phyloP scores from a whole-genome alignment of 768 basidiomycete species.

The Strobilomyces echinocephalus region DNA sequence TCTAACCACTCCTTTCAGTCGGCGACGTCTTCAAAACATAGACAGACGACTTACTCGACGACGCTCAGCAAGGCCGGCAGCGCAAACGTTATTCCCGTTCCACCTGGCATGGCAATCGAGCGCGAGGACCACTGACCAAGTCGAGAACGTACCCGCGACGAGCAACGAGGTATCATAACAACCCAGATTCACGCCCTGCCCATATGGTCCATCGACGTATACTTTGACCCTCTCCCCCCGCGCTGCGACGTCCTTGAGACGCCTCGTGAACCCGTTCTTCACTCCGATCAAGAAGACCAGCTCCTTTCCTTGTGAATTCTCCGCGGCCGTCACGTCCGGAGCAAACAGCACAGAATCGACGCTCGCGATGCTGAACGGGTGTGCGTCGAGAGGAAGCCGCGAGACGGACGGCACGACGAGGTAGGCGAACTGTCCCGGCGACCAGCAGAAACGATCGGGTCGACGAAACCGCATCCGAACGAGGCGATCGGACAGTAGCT shows the following conservation, averaged over 20 bases:
- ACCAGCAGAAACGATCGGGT: slow-evolving; percentile 44
- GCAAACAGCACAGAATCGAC: slow-evolving; percentile 22
- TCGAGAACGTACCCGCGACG: slow-evolving; percentile 38
- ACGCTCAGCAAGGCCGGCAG: slow-evolving; percentile 42
- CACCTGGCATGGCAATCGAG: slow-evolving; percentile 30
- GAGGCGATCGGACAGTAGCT: slow-evolving; percentile 39
- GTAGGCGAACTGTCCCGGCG: slow-evolving; percentile 50
- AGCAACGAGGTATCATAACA: slow-evolving; percentile 43
- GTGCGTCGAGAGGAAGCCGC: slow-evolving; percentile 41
- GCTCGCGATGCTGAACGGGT: slow-evolving; percentile 56
- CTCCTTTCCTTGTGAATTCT: slow-evolving; percentile 27
- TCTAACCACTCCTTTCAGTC: slow-evolving; percentile 1
- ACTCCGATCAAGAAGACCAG: slow-evolving; percentile 54
- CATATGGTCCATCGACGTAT: slow-evolving; percentile 56
- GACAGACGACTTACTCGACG: slow-evolving; percentile 32
- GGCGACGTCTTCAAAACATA: not conserved
- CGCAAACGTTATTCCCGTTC: slow-evolving; percentile 47
- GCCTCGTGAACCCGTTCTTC: slow-evolving; percentile 51
- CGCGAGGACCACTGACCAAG: not conserved
- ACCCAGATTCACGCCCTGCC: slow-evolving; percentile 35
- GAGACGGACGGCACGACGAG: slow-evolving; percentile 45
- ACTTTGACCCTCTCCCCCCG: slow-evolving; percentile 36
- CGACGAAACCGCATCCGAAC: slow-evolving; percentile 42
- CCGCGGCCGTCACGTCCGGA: not conserved
- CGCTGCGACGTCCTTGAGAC: slow-evolving; percentile 33